Evolutionary conservation across 371 early-diverging fungal genomes (phyloP).

Genomic region (Rhizopus microsporus): DNA sequence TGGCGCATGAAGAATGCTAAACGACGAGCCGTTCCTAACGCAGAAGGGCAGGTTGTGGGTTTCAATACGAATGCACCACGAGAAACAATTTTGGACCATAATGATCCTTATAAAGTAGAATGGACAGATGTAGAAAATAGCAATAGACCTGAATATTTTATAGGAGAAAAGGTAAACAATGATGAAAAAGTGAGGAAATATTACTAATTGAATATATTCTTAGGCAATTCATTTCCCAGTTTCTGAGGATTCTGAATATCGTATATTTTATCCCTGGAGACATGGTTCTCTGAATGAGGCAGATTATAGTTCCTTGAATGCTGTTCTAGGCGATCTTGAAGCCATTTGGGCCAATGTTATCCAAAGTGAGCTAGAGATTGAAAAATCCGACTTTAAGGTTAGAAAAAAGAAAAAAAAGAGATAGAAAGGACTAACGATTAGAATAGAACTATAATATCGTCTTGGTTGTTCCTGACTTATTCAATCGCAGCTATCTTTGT

Average conservation of each 20-base stretch:
- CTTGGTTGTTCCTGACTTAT: slow-evolving; percentile 80
- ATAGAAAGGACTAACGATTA: neutral
- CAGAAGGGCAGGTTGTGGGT: slow-evolving; percentile 66
- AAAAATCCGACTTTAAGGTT: slow-evolving; percentile 59
- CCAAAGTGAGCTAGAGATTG: slow-evolving; percentile 70
- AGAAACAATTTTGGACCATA: slow-evolving; percentile 81
- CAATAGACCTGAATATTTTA: slow-evolving; percentile 43
- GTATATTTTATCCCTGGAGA: slow-evolving; percentile 68
- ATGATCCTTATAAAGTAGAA: slow-evolving; percentile 88
- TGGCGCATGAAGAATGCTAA: slow-evolving; percentile 80
- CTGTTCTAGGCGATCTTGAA: slow-evolving; percentile 74
- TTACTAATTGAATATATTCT: slow-evolving; percentile 5
- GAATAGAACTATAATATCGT: slow-evolving; percentile 65
- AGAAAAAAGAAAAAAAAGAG: neutral
- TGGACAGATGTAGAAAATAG: slow-evolving; percentile 62
- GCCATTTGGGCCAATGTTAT: slow-evolving; percentile 78
- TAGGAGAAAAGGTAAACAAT: slow-evolving; percentile 63
- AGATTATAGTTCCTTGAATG: slow-evolving; percentile 70
- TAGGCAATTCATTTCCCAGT: slow-evolving; percentile 48
- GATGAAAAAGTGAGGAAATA: neutral
- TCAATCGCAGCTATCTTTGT: slow-evolving; percentile 61
- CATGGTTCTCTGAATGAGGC: slow-evolving; percentile 73
- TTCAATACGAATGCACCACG: slow-evolving; percentile 71
- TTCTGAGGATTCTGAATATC: slow-evolving; percentile 32
- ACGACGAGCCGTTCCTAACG: slow-evolving; percentile 76